phyloP scores from a whole-genome alignment of 2,329 filamentous ascomycete genomes.

The Ceratocystis alfenasii region DNA sequence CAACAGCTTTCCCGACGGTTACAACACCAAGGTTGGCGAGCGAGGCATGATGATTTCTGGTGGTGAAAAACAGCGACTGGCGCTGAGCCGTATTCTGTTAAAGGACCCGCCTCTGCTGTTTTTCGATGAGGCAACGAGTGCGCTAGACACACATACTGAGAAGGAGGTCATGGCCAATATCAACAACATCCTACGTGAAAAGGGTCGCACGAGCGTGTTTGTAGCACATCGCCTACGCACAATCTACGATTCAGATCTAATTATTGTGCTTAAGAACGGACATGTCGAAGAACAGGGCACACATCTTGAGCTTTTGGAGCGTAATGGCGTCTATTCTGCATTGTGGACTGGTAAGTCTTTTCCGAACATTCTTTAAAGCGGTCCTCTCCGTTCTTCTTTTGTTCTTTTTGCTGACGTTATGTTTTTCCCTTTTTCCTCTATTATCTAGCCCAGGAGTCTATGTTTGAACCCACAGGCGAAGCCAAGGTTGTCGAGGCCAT shows the following conservation, averaged over 20 bases:
- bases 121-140: slow-evolving; percentile 90
- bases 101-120: slow-evolving; percentile 86
- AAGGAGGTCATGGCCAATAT: slow-evolving; percentile 84
- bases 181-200: slow-evolving; percentile 81
- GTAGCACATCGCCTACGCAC: slow-evolving; percentile 86
- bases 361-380: no score
- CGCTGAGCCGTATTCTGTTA: slow-evolving; percentile 68
- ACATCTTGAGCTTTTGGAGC: slow-evolving; percentile 70
- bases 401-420: neutral
- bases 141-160: slow-evolving; percentile 86
- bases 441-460: slow-evolving; percentile 48
- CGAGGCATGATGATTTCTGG: slow-evolving; percentile 93
- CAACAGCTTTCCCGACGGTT: slow-evolving; percentile 69
- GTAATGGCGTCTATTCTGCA: slow-evolving; percentile 70
- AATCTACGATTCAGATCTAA: slow-evolving; percentile 85
- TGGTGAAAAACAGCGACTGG: slow-evolving; percentile 84
- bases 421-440: slow-evolving; percentile 21
- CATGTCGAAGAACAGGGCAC: slow-evolving; percentile 80
- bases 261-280: slow-evolving; percentile 79
- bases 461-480: slow-evolving; percentile 30
- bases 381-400: neutral
- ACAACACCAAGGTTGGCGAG: slow-evolving; percentile 84
- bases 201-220: slow-evolving; percentile 81
- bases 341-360: slow-evolving; percentile 68
- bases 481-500: neutral